Evolutionary conservation across 164 flowering plant species (phyloP), one percentile per base, ranked within the genome.

Genomic region (Vitis labrusca): DNA sequence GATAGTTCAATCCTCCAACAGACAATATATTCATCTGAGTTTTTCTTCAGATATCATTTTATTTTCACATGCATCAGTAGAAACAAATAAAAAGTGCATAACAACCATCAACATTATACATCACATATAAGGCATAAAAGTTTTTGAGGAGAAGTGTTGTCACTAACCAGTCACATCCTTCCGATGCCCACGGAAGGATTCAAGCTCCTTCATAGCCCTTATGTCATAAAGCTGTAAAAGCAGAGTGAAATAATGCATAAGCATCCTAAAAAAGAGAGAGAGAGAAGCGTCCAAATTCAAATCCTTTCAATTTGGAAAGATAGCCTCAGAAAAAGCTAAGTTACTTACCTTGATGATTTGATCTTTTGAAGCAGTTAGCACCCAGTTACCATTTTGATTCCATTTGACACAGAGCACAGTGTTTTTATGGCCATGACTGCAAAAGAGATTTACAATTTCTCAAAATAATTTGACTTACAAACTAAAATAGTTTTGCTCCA

Each of bases 311-410:
- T 14, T 53, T 67, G 51, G 32, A 71, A 8, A 49, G 48, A 16
- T 9, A 8, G 11, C 7, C 27, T 8, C 10, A 23, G 44, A 58
- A 30, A 52, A 70, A 55, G n/a, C 44, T 37, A n/a, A 27, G 19
- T 7, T 16, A 15, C 59, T 30, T 15, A 92, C 99, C 95, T 96
- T 96, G 75, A 96, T 92, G 50, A 93, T 91, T 81, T 96, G 99
- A 87, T 96, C 99, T 79, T 96, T 96, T 50, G 97, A 86, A 78
- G 98, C 94, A 66, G 99, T 93, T 37, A 96, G 83, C 49, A 93
- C 90, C 99, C 99, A 96, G 69, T 96, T 96, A 52, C 99, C 99
- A 84, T 96, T 96, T 76, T 93, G 93, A 80, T 96, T 96, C 99
- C 99, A 96, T 73, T 89, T 92, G 67, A 89, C 94, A 78, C 90